Evolutionary conservation across 192 early-diverging fungal genomes (phyloP), one percentile per base, ranked within the genome.

Genomic region (Rhizophagus clarus): DNA sequence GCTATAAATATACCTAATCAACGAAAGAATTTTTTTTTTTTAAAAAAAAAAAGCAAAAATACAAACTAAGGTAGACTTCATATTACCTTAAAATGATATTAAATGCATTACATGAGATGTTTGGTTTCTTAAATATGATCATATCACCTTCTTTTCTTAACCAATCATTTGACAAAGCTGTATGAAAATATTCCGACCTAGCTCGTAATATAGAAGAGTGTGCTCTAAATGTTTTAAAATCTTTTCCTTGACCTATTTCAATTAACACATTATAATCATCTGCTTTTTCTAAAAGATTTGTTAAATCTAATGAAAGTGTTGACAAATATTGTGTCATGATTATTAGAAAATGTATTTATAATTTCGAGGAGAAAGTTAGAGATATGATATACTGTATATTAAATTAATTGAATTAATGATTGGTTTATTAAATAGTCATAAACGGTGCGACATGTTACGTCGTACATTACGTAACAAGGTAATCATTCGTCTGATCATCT

Each of bases 131-230:
- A 10, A 73, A 73, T 17, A 49, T 26, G 3, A 42, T 24, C 9
- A 28, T 42, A 10, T 51, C 71, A 29, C 26, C 71, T 73, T 73
- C 71, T 42, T 28, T 73, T 73, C 47, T 73, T 15, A 51, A 10
- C 71, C 71, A 73, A 28, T 73, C 71, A 45, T 73, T n/a, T 28
- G 71, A 73, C 11, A 73, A 42, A 14, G 71, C 71, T 49, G 42
- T 11, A 9, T 31, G 71, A 29, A 73, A 73, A 49, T 73, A 73
- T 42, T 31, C 24, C 8, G 34, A 73, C 11, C 71, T 73, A 28
- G 71, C 45, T 17, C 71, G 71, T 51, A 73, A 73, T 42, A 73
- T 73, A 42, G 34, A 9, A n/a, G 71, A 73, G 47, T 73, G 71
- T 24, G 71, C 40, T 42, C n/a, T 49, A 73, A 73, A 73, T 73